Evolutionary conservation across 75 land plant species (phyloP).

Genomic region (Isoetes taiwanensis): DNA sequence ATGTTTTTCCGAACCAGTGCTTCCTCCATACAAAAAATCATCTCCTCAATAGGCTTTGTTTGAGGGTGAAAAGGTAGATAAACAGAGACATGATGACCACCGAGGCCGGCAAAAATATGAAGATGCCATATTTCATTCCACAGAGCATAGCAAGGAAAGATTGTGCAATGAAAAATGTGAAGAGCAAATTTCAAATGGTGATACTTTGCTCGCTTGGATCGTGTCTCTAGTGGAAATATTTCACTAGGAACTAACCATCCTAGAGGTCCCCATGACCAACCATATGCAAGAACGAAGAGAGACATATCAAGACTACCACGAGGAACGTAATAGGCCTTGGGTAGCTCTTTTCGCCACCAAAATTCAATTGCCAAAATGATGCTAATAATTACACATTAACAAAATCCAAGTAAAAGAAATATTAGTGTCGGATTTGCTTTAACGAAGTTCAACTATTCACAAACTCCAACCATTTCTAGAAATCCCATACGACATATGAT

Average conservation of each 20-base stretch:
- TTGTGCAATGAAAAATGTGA: background rate
- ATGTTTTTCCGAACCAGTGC: no score
- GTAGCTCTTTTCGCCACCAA: background rate
- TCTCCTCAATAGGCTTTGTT: background rate
- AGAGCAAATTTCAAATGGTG: background rate
- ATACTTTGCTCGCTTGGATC: constrained; percentile 5
- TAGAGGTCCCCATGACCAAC: constrained; percentile 7
- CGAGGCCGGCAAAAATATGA: background rate
- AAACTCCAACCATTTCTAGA: background rate
- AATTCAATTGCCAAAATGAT: background rate
- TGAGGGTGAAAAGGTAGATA: background rate
- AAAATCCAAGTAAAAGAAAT: no score
- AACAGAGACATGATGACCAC: background rate
- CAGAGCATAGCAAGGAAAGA: background rate
- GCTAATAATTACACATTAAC: constrained; percentile 14
- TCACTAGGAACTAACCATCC: background rate
- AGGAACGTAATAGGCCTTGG: background rate
- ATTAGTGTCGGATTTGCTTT: no score
- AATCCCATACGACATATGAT: constrained; percentile 38
- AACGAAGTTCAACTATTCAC: no score
- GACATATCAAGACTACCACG: background rate
- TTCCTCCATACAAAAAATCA: no score
- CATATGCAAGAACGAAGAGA: background rate
- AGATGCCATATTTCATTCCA: background rate
- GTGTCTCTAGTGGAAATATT: background rate